Evolutionary conservation across 306 rosid genomes (phyloP), one percentile per base, ranked within the genome.

Genomic region (Dryas alaskensis): DNA sequence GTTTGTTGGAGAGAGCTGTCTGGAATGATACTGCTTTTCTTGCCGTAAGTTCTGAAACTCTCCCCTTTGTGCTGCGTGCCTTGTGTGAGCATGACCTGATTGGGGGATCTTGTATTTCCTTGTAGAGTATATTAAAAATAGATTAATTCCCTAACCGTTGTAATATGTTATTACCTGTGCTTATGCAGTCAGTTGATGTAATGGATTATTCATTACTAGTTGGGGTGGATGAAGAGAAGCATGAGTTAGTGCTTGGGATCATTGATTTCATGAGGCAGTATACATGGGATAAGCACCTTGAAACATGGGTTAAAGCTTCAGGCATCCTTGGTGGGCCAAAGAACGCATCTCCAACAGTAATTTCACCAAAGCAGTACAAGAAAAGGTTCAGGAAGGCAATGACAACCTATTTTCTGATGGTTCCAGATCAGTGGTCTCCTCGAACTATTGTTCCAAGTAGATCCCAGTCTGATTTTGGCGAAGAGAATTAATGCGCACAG

Each of bases 251-350:
- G 78, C 86, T 95, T 72, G 99, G 98, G 82, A 90, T 95, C 80
- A 95, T 95, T 73, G 99, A 95, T 78, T 95, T 88, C 84, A 83
- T 95, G 99, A 92, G 99, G 69, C 99, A 94, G 70, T 93, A 93
- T 82, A 94, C 99, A 12, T 94, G 99, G 99, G 99, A 95, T 86
- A 95, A 95, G 81, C 99, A 95, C 83, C 96, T 95, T 61, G 99
- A 95, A 84, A 88, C 98, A 31, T 95, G 99, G 99, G 98, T 90
- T 65, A 95, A 95, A 79, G 90, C 91, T 81, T 90, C 97, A 3
- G 98, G 99, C 67, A 90, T 95, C 67, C 96, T 95, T n/a, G 99
- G 99, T 67, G 99, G 99, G 50, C 87, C 97, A 73, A 95, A 74
- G 85, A 90, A 95, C 70, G 55, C 96, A 40, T 39, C 95, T 65